These are phyloP conservation scores for Skeletonema costatum DNA, from an alignment of 108 stramenopile genomes.

Conservation along the genomic window DNA sequence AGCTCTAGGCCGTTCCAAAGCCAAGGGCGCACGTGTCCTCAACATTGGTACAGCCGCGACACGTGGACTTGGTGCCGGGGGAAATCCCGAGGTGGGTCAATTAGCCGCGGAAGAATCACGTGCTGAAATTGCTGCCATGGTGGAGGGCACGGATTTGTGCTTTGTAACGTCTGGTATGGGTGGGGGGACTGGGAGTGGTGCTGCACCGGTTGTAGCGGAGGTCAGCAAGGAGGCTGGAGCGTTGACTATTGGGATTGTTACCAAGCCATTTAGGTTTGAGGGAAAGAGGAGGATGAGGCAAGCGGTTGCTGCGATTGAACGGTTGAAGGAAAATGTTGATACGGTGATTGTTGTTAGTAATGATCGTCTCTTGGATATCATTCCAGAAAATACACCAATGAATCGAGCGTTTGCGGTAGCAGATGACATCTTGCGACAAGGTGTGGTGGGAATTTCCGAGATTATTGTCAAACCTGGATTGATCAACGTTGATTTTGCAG, in stretches of 20 bases:
- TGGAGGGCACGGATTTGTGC: conserved; percentile 83
- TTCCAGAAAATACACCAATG: conserved; percentile 90
- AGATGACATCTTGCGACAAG: conserved; percentile 92
- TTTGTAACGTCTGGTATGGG: conserved; percentile 92
- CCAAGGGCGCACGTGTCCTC: conserved; percentile 60
- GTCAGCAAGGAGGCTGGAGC: conserved; percentile 81
- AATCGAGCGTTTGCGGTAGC: conserved; percentile 90
- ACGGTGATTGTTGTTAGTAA: conserved; percentile 94
- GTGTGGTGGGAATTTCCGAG: conserved; percentile 91
- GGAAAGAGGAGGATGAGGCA: conserved; percentile 87
- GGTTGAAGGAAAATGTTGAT: conserved; percentile 80
- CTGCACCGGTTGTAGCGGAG: conserved; percentile 85
- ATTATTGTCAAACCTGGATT: conserved; percentile 91
- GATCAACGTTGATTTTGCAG: conserved; percentile 95
- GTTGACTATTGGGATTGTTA: conserved; percentile 84
- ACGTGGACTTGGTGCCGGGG: conserved; percentile 89
- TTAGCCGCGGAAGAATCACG: conserved; percentile 85
- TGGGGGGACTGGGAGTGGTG: conserved; percentile 90
- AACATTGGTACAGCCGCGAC: conserved; percentile 88
- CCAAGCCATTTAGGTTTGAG: conserved; percentile 92
- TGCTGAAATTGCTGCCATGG: conserved; percentile 71
- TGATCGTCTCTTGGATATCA: conserved; percentile 91
- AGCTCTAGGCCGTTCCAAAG: conserved; percentile 73
- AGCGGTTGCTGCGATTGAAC: conserved; percentile 79
- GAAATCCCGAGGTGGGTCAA: conserved; percentile 85